Evolutionary conservation across 352 stramenopile species (phyloP), one percentile per base, ranked within the genome.

Genomic region (Phytophthora melonis): DNA sequence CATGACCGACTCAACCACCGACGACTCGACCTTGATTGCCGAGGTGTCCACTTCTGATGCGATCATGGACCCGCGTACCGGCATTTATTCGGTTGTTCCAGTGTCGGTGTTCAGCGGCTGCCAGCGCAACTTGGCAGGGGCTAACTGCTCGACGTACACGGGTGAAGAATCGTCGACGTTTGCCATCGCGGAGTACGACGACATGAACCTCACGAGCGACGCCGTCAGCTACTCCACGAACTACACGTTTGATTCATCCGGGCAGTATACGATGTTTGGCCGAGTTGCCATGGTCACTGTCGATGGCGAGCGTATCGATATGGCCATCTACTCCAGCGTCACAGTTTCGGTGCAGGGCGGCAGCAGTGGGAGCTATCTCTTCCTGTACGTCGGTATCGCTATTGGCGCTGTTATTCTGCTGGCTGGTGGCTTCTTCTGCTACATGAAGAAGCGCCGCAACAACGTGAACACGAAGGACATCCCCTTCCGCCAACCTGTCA

Each of bases 291-390:
- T 93, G 86, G 70, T 87, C 58, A 93, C 85, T 27, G 76, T 86
- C 30, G 88, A 95, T 66, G 88, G 88, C 16, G 75, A 89, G 19
- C 88, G 86, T 32, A 81, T 95, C 67, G 86, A 95, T 53, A 93
- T 93, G 86, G 88, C 88, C 14, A 89, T 95, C 34, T 95, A 95
- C 74, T 93, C 86, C 49, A 89, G 74, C 36, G 70, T 93, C 36
- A 79, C 79, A 10, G 88, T 91, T 27, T 80, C 86, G 18, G 79
- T 92, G n/a, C 64, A 82, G 0, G 74, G 68, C 41, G 78, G 78
- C 23, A 90, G 79, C 39, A 78, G 74, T 2, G 77, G 74, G 18
- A 85, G 84, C 58, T 80, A 79, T 30, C 32, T 86, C 19, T 93
- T 93, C 59, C 58, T 95, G 21, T 93, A 93, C 75, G 75, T 93